Conservation (phyloP, 2,329 filamentous ascomycete genomes). For the Didymella lethalis region DNA sequence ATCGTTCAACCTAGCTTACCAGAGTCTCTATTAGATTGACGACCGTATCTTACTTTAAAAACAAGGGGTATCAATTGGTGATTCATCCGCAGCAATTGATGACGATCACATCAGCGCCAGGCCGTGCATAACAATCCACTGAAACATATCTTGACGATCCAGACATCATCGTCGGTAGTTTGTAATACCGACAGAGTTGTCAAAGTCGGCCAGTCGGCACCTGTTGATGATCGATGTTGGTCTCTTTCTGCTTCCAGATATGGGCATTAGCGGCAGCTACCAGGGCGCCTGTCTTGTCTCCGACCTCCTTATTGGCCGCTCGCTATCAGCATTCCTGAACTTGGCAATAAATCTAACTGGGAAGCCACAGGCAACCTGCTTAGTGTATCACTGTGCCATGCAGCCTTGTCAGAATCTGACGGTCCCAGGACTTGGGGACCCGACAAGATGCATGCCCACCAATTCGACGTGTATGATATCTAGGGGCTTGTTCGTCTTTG, state of each 20-base stretch:
- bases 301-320: slow-evolving; percentile 1
- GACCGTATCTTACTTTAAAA: neutral
- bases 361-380: neutral
- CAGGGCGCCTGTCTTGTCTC: neutral
- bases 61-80: slow-evolving; percentile 3
- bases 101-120: slow-evolving; percentile 25
- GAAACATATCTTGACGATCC: slow-evolving; percentile 16
- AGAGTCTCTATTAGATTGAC: neutral
- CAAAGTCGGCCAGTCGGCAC: slow-evolving; percentile 18
- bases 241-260: neutral
- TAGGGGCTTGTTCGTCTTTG: slow-evolving; percentile 21
- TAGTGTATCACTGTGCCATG: slow-evolving; percentile 14
- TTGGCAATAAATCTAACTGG: neutral
- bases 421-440: slow-evolving; percentile 33
- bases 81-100: slow-evolving; percentile 18
- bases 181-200: slow-evolving; percentile 7
- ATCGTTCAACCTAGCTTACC: neutral
- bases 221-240: neutral
- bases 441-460: slow-evolving; percentile 25
- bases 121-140: slow-evolving; percentile 18
- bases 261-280: neutral
- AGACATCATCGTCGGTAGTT: slow-evolving; percentile 32
- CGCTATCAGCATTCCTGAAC: neutral
- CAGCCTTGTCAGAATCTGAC: slow-evolving; percentile 19
- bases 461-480: slow-evolving; percentile 25